Evolutionary conservation across 1,139 yeast species (phyloP).

Genomic region (Yamadazyma diddensiae): DNA sequence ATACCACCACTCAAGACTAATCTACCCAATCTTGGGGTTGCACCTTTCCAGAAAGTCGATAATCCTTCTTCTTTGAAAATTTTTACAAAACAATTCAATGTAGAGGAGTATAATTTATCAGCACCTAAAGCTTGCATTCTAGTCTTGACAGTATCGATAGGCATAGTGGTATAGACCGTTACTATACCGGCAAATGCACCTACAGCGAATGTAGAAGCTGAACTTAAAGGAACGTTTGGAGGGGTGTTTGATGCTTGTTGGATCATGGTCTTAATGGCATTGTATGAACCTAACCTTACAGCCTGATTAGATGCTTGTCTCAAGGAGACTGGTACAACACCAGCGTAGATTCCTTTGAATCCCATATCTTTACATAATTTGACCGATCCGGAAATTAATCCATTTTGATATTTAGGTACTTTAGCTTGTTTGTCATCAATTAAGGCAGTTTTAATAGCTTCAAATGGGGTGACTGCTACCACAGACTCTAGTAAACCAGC

Average conservation of each 20-base stretch:
- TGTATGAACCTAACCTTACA: slow-evolving; percentile 90
- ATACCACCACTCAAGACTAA: slow-evolving; percentile 92
- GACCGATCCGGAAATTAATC: slow-evolving; percentile 60
- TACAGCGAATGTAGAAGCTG: slow-evolving; percentile 77
- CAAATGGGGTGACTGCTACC: slow-evolving; percentile 94
- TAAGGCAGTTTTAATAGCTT: slow-evolving; percentile 92
- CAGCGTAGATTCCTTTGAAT: slow-evolving; percentile 78
- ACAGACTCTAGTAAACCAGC: slow-evolving; percentile 93
- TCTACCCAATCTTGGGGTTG: slow-evolving; percentile 93
- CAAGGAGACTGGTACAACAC: slow-evolving; percentile 87
- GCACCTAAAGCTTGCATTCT: slow-evolving; percentile 96
- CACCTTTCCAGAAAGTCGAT: slow-evolving; percentile 94
- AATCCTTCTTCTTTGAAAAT: slow-evolving; percentile 90
- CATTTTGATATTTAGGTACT: slow-evolving; percentile 73
- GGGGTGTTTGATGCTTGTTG: slow-evolving; percentile 69
- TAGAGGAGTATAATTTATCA: slow-evolving; percentile 63
- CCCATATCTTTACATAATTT: slow-evolving; percentile 76
- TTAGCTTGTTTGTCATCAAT: slow-evolving; percentile 85
- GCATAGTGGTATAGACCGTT: slow-evolving; percentile 96
- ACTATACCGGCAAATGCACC: slow-evolving; percentile 93
- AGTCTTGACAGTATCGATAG: slow-evolving; percentile 95
- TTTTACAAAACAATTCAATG: slow-evolving; percentile 75
- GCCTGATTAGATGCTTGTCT: slow-evolving; percentile 96
- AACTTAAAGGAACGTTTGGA: slow-evolving; percentile 71
- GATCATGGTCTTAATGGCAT: slow-evolving; percentile 76